Conservation (phyloP, 352 stramenopile species). For the Phytophthora citricola region DNA sequence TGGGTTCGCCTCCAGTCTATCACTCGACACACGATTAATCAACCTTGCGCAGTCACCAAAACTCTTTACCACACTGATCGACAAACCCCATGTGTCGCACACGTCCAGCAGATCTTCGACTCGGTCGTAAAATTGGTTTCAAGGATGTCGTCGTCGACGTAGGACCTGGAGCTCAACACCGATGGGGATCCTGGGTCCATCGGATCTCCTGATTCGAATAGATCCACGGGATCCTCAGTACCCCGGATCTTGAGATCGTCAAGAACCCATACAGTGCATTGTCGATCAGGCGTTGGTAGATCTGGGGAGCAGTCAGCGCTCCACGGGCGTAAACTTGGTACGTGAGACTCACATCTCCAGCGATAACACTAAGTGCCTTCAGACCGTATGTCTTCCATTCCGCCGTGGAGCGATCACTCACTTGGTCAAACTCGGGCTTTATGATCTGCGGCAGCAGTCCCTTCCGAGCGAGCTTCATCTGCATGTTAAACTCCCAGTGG, state of each 20-base stretch:
- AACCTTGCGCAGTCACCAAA: conserved; percentile 8
- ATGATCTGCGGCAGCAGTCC: no score
- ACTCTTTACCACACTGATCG: conserved; percentile 40
- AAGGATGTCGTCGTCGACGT: conserved; percentile 36
- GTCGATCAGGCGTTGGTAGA: neutral
- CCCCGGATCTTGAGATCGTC: conserved; percentile 15
- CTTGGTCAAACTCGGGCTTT: no score
- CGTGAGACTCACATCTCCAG: no score
- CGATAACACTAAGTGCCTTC: no score
- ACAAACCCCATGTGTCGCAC: conserved; percentile 26
- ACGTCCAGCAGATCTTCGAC: conserved; percentile 14
- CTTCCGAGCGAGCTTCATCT: no score
- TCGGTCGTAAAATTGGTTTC: conserved; percentile 12
- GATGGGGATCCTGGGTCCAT: neutral
- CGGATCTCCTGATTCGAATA: neutral
- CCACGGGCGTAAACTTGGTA: no score
- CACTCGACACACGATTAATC: conserved; percentile 17
- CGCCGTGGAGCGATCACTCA: no score
- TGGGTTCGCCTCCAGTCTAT: conserved; percentile 11
- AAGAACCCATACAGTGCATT: neutral
- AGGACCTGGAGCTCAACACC: conserved; percentile 21
- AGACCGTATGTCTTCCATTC: no score
- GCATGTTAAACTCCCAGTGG: no score
- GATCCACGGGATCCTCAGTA: neutral
- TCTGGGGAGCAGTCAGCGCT: neutral